Base-by-base conservation (phyloP, 768 basidiomycete genomes). In the Calocera viscosa region DNA sequence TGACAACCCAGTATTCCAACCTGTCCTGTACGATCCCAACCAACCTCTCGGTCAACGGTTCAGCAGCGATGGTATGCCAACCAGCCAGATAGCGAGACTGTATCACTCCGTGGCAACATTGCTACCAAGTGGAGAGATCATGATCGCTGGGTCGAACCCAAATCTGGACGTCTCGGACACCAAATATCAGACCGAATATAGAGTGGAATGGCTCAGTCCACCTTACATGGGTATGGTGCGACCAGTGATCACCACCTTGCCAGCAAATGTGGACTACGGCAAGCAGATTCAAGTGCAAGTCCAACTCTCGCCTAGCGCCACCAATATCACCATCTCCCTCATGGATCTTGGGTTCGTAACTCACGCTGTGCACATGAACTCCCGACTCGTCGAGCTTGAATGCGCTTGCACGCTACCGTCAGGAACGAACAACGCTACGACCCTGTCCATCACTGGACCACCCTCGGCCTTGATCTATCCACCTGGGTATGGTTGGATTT, bases 271-370 rank as follows among this genome's bases (percentile, higher is more conserved):
- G 30, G 26, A 28, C 30, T 60, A 60, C 26, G 26, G 53, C 53
- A 30, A 60, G 30, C 14, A 60, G 53, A 60, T 60, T 32, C 16
- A 2, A 19, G 53, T 60, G 26, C 24, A 26, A 26, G 53, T 60
- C 26, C 2, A 32, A 19, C 30, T 60, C 2, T 26, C 53, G 5
- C 53, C 53, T 7, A 26, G 53, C 11, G 30, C 53, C 11, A 28
- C 11, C 53, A 60, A 60, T 26, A 30, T 60, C 24, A 60, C 53
- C 14, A 90, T 90, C 26, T 82, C 80, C 1, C 75, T 91, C 35
- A 89, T 92, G 86, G 90, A 92, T 74, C 78, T 90, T 17, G 90
- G 88, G n/a, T 90, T 80, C 72, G 83, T 90, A 53, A 91, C 90
- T 2, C 90, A 91, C 72, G 83, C 85, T 17, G 82, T 86, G 33